A percentile compares a stretch with the other conserved stretches of the same genome.
These are phyloP conservation scores for Eucalyptus sideroxylon DNA, from an alignment of 345 rosid genomes.

Conservation along the genomic window DNA sequence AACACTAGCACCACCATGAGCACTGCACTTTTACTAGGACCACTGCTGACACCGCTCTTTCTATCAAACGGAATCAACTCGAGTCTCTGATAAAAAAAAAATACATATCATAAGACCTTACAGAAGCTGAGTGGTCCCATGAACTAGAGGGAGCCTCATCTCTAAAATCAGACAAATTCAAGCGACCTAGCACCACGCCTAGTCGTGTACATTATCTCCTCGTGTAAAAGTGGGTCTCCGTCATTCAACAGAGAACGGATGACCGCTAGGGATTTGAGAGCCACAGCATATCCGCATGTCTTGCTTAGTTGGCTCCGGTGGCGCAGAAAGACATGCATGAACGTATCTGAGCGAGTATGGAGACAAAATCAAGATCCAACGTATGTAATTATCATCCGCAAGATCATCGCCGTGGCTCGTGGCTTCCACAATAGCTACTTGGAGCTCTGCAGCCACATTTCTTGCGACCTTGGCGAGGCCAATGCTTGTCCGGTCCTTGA, in stretches of 20 bases:
- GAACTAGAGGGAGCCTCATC: conserved; percentile 65
- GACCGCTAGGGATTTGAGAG: conserved; percentile 52
- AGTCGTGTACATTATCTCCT: conserved; percentile 52
- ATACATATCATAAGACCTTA: conserved; percentile 48
- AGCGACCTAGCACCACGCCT: conserved; percentile 55
- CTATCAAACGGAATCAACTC: conserved; percentile 38
- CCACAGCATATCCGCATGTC: conserved; percentile 78
- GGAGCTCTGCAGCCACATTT: too few species aligned
- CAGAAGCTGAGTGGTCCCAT: conserved; percentile 11
- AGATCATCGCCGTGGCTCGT: too few species aligned
- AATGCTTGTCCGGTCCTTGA: too few species aligned
- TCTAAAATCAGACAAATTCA: conserved; percentile 66
- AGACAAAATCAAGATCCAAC: too few species aligned
- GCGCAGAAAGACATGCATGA: neutral
- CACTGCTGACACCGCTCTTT: neutral
- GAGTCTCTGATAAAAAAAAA: conserved; percentile 30
- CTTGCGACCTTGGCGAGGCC: too few species aligned
- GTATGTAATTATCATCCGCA: too few species aligned
- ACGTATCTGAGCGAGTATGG: too few species aligned
- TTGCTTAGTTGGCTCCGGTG: neutral
- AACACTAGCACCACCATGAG: too few species aligned
- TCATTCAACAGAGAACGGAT: conserved; percentile 52
- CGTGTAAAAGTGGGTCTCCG: conserved; percentile 42
- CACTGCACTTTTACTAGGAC: too few species aligned
- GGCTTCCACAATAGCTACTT: too few species aligned